Percentiles rank a stretch among this genome's conserved stretches.
Evolutionary conservation across 73 alveolate species (phyloP).

Genomic region (Breviolum minutum): DNA sequence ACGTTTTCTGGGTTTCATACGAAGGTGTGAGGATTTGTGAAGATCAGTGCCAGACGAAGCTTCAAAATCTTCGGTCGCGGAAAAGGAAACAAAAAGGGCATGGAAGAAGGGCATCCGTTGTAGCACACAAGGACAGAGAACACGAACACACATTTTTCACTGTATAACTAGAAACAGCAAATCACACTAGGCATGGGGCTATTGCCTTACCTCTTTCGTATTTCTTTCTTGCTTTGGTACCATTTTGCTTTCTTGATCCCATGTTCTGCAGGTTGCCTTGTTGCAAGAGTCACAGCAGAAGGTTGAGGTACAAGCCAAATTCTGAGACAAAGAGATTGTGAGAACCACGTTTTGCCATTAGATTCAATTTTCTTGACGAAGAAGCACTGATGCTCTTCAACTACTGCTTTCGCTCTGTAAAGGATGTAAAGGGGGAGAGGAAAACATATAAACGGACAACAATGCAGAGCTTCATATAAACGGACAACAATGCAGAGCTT

Average conservation of each 20-base stretch:
- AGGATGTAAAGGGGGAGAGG: not conserved
- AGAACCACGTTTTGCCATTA: no score
- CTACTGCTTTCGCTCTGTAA: not conserved
- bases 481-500: not conserved
- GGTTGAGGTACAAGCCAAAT: not conserved
- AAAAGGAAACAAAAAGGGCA: no score
- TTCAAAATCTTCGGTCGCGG: no score
- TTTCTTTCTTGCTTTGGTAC: not conserved
- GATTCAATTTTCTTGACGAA: no score
- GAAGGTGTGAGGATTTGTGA: no score
- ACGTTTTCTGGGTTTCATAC: no score
- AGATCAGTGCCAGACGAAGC: no score
- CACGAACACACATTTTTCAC: no score
- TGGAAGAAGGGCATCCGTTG: no score
- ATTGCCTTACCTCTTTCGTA: not conserved
- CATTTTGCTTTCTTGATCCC: not conserved
- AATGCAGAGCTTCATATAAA: not conserved
- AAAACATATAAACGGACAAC: not conserved
- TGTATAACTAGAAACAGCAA: not conserved
- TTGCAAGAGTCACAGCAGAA: not conserved
- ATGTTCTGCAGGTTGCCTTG: not conserved
- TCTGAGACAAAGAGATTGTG: not conserved
- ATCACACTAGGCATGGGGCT: not conserved
- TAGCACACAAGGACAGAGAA: no score
- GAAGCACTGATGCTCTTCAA: no score